Evolutionary conservation across 768 basidiomycete genomes (phyloP).

Genomic region (Lanmaoa rubissima): DNA sequence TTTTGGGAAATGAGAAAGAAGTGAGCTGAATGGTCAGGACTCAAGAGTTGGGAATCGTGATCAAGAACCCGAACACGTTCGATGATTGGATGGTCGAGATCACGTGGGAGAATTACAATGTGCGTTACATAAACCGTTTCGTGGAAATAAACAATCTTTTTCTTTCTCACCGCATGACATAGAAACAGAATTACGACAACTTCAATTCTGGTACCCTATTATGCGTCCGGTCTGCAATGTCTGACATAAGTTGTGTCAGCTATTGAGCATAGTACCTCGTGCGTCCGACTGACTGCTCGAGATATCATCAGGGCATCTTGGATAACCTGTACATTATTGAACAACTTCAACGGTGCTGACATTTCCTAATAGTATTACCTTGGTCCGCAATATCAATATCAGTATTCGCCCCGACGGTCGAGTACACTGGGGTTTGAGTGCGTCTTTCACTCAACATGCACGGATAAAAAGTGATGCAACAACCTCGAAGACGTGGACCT

Average conservation of each 20-base stretch:
- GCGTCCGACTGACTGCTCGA: too few species aligned
- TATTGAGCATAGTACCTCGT: background rate
- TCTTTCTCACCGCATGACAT: background rate
- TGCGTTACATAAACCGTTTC: too few species aligned
- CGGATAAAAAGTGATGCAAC: background rate
- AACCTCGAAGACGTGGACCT: background rate
- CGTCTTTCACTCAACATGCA: background rate
- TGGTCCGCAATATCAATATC: too few species aligned
- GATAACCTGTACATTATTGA: too few species aligned
- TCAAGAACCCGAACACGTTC: background rate
- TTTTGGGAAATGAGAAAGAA: background rate
- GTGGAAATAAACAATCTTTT: too few species aligned
- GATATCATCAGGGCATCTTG: too few species aligned
- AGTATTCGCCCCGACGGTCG: too few species aligned
- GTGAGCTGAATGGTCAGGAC: background rate
- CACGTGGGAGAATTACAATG: background rate
- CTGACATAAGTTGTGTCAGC: background rate
- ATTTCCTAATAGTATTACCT: too few species aligned
- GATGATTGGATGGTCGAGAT: constrained; percentile 1
- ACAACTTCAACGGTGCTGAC: background rate
- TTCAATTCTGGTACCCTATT: background rate
- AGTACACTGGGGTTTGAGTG: too few species aligned
- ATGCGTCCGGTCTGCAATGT: background rate
- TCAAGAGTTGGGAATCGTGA: background rate
- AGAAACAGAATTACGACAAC: background rate